Conservation (phyloP, 108 stramenopile species). For the Conticribra weissflogii region DNA sequence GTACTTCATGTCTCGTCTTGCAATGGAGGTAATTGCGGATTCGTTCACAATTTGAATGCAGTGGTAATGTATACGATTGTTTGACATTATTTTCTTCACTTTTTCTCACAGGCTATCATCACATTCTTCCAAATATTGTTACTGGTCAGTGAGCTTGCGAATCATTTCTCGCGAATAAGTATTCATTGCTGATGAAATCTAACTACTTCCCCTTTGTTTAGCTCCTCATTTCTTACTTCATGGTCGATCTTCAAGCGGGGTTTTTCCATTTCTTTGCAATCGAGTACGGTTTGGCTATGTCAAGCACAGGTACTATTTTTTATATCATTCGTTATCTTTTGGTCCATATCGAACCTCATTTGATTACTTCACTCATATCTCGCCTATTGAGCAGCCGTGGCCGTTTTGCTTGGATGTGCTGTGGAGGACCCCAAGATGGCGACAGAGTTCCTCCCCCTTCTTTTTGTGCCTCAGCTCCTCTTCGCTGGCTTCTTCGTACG, state of each 20-base stretch:
- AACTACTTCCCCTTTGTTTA: conserved; percentile 34
- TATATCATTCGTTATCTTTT: too few species aligned
- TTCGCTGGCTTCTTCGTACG: conserved; percentile 85
- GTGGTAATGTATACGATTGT: background rate
- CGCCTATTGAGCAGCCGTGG: conserved; percentile 48
- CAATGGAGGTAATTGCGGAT: conserved; percentile 50
- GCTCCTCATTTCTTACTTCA: conserved; percentile 55
- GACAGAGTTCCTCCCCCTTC: conserved; percentile 67
- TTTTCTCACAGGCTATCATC: conserved; percentile 29
- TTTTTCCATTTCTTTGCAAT: conserved; percentile 56
- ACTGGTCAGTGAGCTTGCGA: conserved; percentile 9
- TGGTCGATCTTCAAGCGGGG: conserved; percentile 61
- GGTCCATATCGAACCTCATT: too few species aligned
- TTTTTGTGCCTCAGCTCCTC: conserved; percentile 88
- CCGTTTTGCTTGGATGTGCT: conserved; percentile 66
- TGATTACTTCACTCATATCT: background rate
- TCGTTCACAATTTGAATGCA: too few species aligned
- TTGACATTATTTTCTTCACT: background rate
- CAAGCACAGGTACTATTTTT: conserved; percentile 56
- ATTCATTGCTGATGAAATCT: background rate
- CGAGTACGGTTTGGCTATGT: conserved; percentile 63
- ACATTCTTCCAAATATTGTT: conserved; percentile 62
- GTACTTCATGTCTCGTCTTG: conserved; percentile 72
- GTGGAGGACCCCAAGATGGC: conserved; percentile 74
- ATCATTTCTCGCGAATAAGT: background rate